phyloP scores from a whole-genome alignment of 2,329 filamentous ascomycete genomes.

The Penicillium corylophilum region DNA sequence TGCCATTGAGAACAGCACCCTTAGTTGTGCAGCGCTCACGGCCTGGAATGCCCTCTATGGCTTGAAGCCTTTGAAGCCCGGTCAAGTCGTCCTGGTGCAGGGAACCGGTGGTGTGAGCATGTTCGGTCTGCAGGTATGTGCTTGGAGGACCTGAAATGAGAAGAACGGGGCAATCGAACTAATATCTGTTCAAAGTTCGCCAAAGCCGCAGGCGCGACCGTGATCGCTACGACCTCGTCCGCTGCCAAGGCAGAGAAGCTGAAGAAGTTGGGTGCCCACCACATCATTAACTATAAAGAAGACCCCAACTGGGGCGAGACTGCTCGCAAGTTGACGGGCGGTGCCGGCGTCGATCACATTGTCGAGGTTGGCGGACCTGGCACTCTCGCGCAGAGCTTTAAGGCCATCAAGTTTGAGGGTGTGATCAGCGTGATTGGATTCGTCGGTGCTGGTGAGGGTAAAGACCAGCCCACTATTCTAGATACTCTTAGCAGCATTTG shows the following conservation, averaged over 20 bases:
- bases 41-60: slow-evolving; percentile 68
- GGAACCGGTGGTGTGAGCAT: slow-evolving; percentile 62
- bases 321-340: slow-evolving; percentile 52
- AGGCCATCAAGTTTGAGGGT: slow-evolving; percentile 55
- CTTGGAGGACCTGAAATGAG: background rate
- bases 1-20: slow-evolving; percentile 55
- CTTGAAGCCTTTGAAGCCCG: slow-evolving; percentile 53
- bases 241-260: slow-evolving; percentile 55
- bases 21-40: slow-evolving; percentile 62
- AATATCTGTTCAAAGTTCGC: slow-evolving; percentile 41
- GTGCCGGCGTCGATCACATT: slow-evolving; percentile 60
- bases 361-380: slow-evolving; percentile 65
- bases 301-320: slow-evolving; percentile 60
- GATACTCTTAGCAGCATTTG: slow-evolving; percentile 52
- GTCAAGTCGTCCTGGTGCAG: slow-evolving; percentile 58
- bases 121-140: slow-evolving; percentile 53
- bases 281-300: slow-evolving; percentile 62
- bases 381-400: slow-evolving; percentile 59
- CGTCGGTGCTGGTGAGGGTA: slow-evolving; percentile 48
- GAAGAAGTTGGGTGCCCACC: slow-evolving; percentile 56
- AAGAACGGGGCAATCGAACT: background rate
- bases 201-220: slow-evolving; percentile 51
- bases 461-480: slow-evolving; percentile 53
- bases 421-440: slow-evolving; percentile 59
- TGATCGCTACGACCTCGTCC: slow-evolving; percentile 61